These are phyloP conservation scores for Phialocephala subalpina DNA, from an alignment of 2,329 filamentous ascomycete species.

Conservation along the genomic window DNA sequence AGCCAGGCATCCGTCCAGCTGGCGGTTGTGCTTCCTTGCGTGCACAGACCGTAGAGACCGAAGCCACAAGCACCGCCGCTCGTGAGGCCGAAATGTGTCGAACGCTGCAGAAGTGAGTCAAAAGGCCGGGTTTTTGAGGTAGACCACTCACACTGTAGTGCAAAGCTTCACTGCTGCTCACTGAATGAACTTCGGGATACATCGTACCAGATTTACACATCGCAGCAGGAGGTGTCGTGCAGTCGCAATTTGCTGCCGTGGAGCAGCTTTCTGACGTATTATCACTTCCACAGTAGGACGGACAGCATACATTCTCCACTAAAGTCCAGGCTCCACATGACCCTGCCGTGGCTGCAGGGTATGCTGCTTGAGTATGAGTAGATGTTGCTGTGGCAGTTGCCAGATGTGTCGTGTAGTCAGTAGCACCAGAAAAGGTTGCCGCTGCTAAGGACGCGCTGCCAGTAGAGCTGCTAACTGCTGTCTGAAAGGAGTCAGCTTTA, in stretches of 20 bases:
- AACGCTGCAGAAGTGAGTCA: conserved; percentile 11
- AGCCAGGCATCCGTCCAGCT: conserved; percentile 26
- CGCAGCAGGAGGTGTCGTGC: conserved; percentile 19
- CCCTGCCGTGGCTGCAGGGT: conserved; percentile 15
- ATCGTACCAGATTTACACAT: conserved; percentile 28
- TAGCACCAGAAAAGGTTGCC: too few relatives aligned
- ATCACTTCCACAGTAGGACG: conserved; percentile 20
- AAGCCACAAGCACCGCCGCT: conserved; percentile 28
- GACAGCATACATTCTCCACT: conserved; percentile 28
- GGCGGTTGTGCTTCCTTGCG: conserved; percentile 20
- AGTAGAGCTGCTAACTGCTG: too few relatives aligned
- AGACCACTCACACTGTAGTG: conserved; percentile 22
- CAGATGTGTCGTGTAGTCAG: neutral
- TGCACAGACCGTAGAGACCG: conserved; percentile 26
- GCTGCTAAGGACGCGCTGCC: too few relatives aligned
- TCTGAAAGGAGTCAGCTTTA: too few relatives aligned
- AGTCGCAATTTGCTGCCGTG: conserved; percentile 2
- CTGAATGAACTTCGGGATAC: conserved; percentile 17
- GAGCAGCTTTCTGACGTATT: conserved; percentile 22
- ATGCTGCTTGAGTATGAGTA: conserved; percentile 20
- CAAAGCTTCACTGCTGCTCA: conserved; percentile 21
- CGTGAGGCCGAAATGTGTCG: conserved; percentile 25
- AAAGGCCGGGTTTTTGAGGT: neutral
- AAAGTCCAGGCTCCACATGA: conserved; percentile 24
- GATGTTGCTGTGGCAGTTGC: neutral